Evolutionary conservation across 2,329 filamentous ascomycete species (phyloP).

Genomic region (Grosmannia clavigera): DNA sequence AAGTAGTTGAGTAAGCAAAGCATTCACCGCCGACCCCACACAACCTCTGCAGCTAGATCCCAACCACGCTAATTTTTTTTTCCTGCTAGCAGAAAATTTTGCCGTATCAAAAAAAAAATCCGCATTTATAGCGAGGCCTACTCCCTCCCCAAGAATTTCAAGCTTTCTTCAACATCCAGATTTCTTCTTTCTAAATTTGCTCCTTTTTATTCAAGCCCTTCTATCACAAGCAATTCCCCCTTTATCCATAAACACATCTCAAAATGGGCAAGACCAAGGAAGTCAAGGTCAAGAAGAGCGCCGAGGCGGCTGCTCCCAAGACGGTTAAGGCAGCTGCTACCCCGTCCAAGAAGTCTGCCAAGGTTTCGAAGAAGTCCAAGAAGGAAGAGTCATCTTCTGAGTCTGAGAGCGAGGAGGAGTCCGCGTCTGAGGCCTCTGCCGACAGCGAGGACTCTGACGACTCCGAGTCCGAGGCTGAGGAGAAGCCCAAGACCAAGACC

Average conservation of each 20-base stretch:
- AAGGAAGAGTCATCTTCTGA: constrained; percentile 15
- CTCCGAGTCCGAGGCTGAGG: constrained; percentile 12
- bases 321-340: constrained; percentile 54
- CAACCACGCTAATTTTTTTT: constrained; percentile 13
- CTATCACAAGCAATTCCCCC: not conserved
- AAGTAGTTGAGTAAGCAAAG: not conserved
- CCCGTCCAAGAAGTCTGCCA: constrained; percentile 49
- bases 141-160: not conserved
- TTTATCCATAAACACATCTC: constrained; percentile 12
- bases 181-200: not conserved
- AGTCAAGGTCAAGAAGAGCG: constrained; percentile 43
- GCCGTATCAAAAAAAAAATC: constrained; percentile 9
- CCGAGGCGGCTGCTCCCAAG: constrained; percentile 43
- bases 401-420: constrained; percentile 23
- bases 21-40: constrained; percentile 16
- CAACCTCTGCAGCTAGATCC: not conserved
- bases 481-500: constrained; percentile 13
- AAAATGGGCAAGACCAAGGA: constrained; percentile 58
- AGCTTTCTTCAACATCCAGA: not conserved
- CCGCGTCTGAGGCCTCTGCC: constrained; percentile 11
- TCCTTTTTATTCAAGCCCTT: not conserved
- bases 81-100: constrained; percentile 12
- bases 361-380: constrained; percentile 22
- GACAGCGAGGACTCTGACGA: constrained; percentile 12
- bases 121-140: not conserved